Conservation (phyloP, 2,329 filamentous ascomycete species). For the Chaetomium sp. region DNA sequence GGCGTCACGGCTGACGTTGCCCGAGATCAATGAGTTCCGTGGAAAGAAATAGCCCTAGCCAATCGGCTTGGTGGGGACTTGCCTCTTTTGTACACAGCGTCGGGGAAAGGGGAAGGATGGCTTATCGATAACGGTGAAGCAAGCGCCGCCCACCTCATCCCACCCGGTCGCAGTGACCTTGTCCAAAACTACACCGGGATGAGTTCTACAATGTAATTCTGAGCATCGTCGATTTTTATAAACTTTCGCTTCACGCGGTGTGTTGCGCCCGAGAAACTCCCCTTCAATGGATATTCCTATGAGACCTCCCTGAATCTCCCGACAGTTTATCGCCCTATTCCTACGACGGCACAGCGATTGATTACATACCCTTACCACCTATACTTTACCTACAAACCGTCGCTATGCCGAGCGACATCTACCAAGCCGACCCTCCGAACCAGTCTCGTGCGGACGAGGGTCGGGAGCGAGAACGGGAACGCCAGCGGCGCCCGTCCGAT, state of each 20-base stretch:
- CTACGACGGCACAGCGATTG: slow-evolving; percentile 5
- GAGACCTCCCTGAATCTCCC: slow-evolving; percentile 20
- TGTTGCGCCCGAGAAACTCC: slow-evolving; percentile 6
- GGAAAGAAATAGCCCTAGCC: not conserved
- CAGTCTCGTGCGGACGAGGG: slow-evolving; percentile 2
- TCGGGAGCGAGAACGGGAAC: slow-evolving; percentile 4
- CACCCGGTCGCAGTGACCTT: slow-evolving; percentile 4
- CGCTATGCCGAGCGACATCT: slow-evolving; percentile 21
- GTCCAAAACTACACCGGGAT: slow-evolving; percentile 20
- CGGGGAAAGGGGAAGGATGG: slow-evolving; percentile 6
- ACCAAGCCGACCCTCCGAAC: slow-evolving; percentile 22
- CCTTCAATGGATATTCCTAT: slow-evolving; percentile 17
- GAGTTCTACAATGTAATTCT: slow-evolving; percentile 29
- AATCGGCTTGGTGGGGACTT: not conserved
- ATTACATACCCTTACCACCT: not conserved
- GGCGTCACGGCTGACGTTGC: not conserved
- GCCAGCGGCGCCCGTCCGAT: not conserved
- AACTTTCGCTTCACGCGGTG: slow-evolving; percentile 11
- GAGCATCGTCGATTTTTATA: slow-evolving; percentile 25
- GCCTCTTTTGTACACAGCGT: not conserved
- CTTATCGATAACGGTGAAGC: slow-evolving; percentile 12
- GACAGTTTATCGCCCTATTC: not conserved
- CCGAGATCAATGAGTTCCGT: not conserved
- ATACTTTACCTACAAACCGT: no score
- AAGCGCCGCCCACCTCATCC: not conserved